phyloP scores from a whole-genome alignment of 192 early-diverging fungal genomes.

The Umbelopsis vinacea region DNA sequence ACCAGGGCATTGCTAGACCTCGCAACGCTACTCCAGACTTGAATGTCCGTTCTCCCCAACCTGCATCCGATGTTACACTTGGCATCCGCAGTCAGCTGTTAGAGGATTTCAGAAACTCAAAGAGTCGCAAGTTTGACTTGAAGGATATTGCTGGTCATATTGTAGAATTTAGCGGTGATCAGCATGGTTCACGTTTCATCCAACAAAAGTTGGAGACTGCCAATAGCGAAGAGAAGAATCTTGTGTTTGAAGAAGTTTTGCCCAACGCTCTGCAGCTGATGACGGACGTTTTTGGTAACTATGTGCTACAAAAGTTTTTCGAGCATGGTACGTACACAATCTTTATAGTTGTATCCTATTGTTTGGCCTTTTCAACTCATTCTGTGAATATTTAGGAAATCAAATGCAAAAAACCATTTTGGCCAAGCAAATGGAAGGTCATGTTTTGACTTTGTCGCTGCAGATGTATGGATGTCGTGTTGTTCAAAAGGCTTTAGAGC shows the following conservation, averaged over 20 bases:
- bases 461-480: conserved; percentile 99
- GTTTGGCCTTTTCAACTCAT: background rate
- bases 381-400: conserved; percentile 40
- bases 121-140: conserved; percentile 94
- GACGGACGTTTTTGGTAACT: conserved; percentile 99
- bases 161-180: conserved; percentile 98
- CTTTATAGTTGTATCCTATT: too few species aligned
- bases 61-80: conserved; percentile 51
- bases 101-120: conserved; percentile 96
- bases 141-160: conserved; percentile 93
- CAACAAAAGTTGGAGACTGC: conserved; percentile 98
- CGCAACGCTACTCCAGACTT: conserved; percentile 31
- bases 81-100: conserved; percentile 78
- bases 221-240: conserved; percentile 90
- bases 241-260: conserved; percentile 96
- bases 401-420: conserved; percentile 91
- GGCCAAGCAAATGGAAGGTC: conserved; percentile 95
- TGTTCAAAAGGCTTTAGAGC: conserved; percentile 97
- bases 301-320: conserved; percentile 99
- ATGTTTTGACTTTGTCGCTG: conserved; percentile 89
- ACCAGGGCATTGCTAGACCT: conserved; percentile 37
- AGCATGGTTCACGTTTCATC: conserved; percentile 98
- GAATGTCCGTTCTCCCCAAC: conserved; percentile 24
- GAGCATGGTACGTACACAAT: conserved; percentile 74
- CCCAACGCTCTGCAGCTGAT: conserved; percentile 91